These are phyloP conservation scores for Kodamaea hsintzibuensis DNA, from an alignment of 805 yeast genomes.

Conservation along the genomic window DNA sequence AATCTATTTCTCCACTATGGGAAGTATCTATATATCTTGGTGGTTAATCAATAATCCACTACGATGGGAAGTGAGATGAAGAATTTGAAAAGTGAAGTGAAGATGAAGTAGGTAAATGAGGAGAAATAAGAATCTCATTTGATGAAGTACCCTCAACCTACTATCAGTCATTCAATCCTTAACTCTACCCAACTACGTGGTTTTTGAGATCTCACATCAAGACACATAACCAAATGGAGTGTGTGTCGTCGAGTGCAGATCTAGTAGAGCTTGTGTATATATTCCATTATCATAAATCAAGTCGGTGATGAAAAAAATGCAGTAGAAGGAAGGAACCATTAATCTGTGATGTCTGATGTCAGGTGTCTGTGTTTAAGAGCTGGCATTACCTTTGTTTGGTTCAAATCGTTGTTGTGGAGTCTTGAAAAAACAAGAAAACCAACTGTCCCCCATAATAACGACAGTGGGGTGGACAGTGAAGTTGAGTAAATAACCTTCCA, in stretches of 20 bases:
- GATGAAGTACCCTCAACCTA: not conserved
- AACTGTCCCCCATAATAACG: not conserved
- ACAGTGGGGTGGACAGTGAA: not conserved
- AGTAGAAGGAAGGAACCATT: not conserved
- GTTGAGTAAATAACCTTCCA: not conserved
- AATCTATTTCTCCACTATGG: not conserved
- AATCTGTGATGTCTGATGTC: not conserved
- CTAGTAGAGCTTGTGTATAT: not conserved
- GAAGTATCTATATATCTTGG: not conserved
- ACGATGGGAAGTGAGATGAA: not conserved
- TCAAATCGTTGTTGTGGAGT: not conserved
- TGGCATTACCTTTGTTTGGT: not conserved
- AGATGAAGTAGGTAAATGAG: too few species aligned
- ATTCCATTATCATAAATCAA: not conserved
- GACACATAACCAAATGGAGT: not conserved
- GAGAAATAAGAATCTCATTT: too few species aligned
- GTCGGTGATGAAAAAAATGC: not conserved
- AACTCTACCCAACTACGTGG: not conserved
- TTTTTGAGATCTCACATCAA: not conserved
- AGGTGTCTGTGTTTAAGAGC: not conserved
- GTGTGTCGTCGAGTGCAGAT: not conserved
- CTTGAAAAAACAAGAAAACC: not conserved
- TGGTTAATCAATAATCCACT: not conserved
- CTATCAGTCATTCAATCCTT: not conserved
- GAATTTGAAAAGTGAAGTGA: not conserved